Evolutionary conservation across 768 basidiomycete genomes (phyloP).

Genomic region (Boletellus ananas): DNA sequence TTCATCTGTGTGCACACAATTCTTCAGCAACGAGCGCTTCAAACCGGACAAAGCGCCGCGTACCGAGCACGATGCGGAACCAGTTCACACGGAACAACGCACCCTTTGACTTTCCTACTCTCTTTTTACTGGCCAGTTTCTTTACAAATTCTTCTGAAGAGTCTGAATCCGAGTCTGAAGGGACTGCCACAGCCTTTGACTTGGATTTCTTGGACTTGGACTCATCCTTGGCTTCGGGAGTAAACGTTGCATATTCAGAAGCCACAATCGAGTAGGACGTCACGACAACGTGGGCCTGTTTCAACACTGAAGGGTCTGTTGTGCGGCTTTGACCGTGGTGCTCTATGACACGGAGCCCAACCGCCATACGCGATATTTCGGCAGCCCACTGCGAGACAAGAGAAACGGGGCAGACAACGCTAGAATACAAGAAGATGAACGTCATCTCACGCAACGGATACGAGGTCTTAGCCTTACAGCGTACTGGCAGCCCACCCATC

Average conservation of each 20-base stretch:
- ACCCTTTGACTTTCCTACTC: conserved; percentile 46
- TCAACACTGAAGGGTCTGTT: conserved; percentile 54
- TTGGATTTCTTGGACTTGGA: conserved; percentile 44
- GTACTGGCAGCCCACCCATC: conserved; percentile 72
- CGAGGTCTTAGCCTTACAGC: conserved; percentile 44
- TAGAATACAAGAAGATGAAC: conserved; percentile 26
- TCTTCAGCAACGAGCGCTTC: background rate
- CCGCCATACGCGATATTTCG: conserved; percentile 74
- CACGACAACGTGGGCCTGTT: conserved; percentile 66
- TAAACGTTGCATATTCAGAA: conserved; percentile 65
- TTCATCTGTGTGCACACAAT: conserved; percentile 55
- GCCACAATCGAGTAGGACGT: conserved; percentile 86
- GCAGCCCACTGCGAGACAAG: conserved; percentile 89
- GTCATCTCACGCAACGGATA: background rate
- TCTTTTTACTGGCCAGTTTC: conserved; percentile 39
- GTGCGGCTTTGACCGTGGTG: conserved; percentile 81
- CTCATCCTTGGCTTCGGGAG: conserved; percentile 52
- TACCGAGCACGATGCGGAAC: conserved; percentile 84
- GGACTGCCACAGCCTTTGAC: conserved; percentile 27
- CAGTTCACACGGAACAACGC: conserved; percentile 78
- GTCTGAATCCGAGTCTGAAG: conserved; percentile 31
- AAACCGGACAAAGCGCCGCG: conserved; percentile 3
- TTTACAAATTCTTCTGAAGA: conserved; percentile 41
- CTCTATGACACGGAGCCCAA: conserved; percentile 63
- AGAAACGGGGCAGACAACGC: conserved; percentile 84